These are phyloP conservation scores for Trichomonascus vanleenenianus DNA, from an alignment of 805 yeast genomes.

Conservation along the genomic window DNA sequence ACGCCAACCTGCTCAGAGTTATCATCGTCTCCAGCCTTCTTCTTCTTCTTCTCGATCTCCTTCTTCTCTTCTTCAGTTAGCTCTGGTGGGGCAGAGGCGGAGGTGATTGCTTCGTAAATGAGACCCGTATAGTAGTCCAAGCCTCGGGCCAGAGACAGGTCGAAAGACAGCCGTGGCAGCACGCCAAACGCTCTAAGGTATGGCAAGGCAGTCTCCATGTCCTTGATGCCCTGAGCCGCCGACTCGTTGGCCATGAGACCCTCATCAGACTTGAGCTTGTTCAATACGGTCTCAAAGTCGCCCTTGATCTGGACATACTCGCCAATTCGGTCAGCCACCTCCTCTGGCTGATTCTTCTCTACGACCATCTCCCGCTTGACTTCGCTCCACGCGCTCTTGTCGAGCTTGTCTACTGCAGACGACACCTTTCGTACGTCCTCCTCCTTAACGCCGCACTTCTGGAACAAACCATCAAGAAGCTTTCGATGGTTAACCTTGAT, in stretches of 20 bases:
- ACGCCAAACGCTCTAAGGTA: constrained; percentile 82
- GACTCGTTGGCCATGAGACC: constrained; percentile 53
- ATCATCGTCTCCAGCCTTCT: constrained; percentile 59
- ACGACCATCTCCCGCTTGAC: constrained; percentile 87
- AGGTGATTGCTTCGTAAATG: constrained; percentile 92
- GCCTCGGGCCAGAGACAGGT: constrained; percentile 93
- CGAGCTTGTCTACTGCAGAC: constrained; percentile 94
- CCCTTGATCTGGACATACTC: constrained; percentile 85
- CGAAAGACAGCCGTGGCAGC: constrained; percentile 59
- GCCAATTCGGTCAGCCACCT: constrained; percentile 89
- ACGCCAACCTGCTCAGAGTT: constrained; percentile 96
- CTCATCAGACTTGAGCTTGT: constrained; percentile 48
- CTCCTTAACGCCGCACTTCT: constrained; percentile 87
- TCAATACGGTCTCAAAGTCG: constrained; percentile 36
- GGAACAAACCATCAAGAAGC: constrained; percentile 90
- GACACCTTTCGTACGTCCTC: constrained; percentile 92
- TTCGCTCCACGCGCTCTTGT: constrained; percentile 90
- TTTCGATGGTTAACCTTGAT: constrained; percentile 92
- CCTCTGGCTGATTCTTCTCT: constrained; percentile 86
- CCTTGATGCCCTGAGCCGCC: constrained; percentile 75
- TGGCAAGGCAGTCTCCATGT: constrained; percentile 65
- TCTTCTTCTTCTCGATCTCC: constrained; percentile 27
- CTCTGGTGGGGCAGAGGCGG: constrained; percentile 89
- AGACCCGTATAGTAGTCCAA: constrained; percentile 96
- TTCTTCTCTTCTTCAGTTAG: constrained; percentile 52